These are phyloP conservation scores for Blepharisma japonicum DNA, from an alignment of 73 alveolate genomes.

Conservation along the genomic window DNA sequence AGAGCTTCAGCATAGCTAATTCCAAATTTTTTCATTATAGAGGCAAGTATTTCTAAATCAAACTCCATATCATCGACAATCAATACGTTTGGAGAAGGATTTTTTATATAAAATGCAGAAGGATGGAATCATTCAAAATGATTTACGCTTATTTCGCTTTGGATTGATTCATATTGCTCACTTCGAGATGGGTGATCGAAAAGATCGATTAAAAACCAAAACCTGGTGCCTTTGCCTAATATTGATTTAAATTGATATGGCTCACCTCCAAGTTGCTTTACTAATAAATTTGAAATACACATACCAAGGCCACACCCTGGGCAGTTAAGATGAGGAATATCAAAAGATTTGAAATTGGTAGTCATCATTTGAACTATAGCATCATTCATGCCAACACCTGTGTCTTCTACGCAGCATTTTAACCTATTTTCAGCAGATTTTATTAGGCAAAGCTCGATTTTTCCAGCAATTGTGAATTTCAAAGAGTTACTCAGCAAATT, in stretches of 20 bases:
- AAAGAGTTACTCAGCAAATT: neutral
- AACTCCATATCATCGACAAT: slow-evolving; percentile 18
- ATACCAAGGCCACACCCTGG: slow-evolving; percentile 29
- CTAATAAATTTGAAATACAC: slow-evolving; percentile 15
- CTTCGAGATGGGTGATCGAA: too few species aligned
- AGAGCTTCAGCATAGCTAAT: neutral
- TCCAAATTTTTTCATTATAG: neutral
- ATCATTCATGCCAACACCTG: slow-evolving; percentile 24
- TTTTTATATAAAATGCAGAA: too few species aligned
- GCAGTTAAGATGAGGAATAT: neutral
- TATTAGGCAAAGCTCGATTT: neutral
- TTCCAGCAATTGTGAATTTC: slow-evolving; percentile 21
- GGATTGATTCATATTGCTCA: too few species aligned
- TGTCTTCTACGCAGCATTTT: neutral
- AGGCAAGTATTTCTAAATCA: neutral
- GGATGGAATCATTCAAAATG: too few species aligned
- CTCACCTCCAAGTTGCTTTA: neutral
- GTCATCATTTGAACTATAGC: neutral
- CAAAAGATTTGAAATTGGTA: neutral
- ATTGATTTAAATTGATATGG: neutral
- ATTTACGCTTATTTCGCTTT: too few species aligned
- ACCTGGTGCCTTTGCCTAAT: neutral
- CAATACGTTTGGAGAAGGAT: neutral
- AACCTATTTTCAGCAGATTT: neutral
- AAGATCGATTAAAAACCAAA: neutral